Base-by-base conservation (phyloP, 1,139 yeast species). In the Sugiyamaella paludigena region DNA sequence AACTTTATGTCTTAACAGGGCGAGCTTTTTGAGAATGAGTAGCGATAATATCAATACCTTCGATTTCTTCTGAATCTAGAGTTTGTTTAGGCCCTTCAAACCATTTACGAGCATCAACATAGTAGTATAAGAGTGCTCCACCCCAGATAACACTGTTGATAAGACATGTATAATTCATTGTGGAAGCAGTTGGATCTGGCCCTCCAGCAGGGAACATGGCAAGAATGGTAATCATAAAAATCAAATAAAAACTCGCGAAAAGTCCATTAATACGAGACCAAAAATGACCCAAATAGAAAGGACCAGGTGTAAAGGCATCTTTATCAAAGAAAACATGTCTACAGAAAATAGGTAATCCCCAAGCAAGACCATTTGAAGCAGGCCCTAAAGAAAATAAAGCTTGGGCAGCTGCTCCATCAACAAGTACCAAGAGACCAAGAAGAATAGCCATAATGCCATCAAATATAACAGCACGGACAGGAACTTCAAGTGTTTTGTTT, bases 61-160 rank as follows among this genome's bases (percentile, higher is more conserved):
- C 35, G 7, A 41, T 41, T 10, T 41, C 44, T 11, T 55, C 57
- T n/a, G 47, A 38, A 24, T 74, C 79, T 58, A 80, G 63, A 57
- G 81, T 80, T 53, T 77, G 71, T 63, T 71, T 77, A 29, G 87
- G 87, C n/a, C 87, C 87, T 30, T 66, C 65, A 67, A 80, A 82
- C 78, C 83, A 75, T 59, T 78, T 80, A 54, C 74, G 78, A 16
- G 85, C 87, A 56, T 75, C 78, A n/a, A 76, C 66, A 39, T 64
- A 63, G 59, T 69, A 82, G 76, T 81, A 81, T 1, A 73, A 58
- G 31, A 74, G 59, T 2, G 77, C 74, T 24, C 81, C 58, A 26
- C 77, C 57, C 77, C 81, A 70, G 2, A 84, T 79, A 4, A 83
- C 84, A 55, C 78, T 81, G 61, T 74, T 81, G n/a, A 81, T 84